Evolutionary conservation across 768 basidiomycete genomes (phyloP), one percentile per base, ranked within the genome.

Genomic region (Calvatia gigantea): DNA sequence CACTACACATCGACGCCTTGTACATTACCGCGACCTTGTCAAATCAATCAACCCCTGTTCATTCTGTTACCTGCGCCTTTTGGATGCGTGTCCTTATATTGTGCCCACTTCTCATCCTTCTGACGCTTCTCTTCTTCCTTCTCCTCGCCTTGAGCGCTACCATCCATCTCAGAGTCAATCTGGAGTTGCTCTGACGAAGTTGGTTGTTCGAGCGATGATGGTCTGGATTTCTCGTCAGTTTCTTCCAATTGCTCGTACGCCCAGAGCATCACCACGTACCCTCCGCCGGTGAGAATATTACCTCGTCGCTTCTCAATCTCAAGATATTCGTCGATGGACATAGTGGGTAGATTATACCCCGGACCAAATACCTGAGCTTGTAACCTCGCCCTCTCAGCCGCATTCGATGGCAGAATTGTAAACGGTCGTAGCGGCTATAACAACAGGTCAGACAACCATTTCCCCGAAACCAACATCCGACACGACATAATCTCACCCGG

Each of bases 11-110:
- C 29, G 46, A 41, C 52, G 51, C 46, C 56, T 57, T 51, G 58
- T 61, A 64, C 61, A 65, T 65, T 61, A 56, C 56, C 51, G 37
- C 54, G 57, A 46, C 45, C 39, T 17, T 50, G 28, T 27, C 52
- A 54, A 38, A 38, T 52, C 28, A 29, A 19, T 80, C 69, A 94
- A 57, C 94, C 94, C 59, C 91, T 82, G 69, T 98, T 97, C 89
- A 96, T 94, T 9, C 87, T 96, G 67, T 99, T 99, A 3, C 97
- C 97, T n/a, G 89, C 89, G 1, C 97, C 97, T 64, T 78, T 86
- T 11, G 87, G 86, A 69, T 99, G 86, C 23, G 75, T 77, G 48
- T 98, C 97, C 14, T 87, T 93, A 64, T 83, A 98, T 55, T 75
- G 77, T 28, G 94, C 94, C 94, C 95, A 98, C 32, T 86, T 85